phyloP scores from a whole-genome alignment of 208 protist species.

The Wallacemonas sp. region DNA sequence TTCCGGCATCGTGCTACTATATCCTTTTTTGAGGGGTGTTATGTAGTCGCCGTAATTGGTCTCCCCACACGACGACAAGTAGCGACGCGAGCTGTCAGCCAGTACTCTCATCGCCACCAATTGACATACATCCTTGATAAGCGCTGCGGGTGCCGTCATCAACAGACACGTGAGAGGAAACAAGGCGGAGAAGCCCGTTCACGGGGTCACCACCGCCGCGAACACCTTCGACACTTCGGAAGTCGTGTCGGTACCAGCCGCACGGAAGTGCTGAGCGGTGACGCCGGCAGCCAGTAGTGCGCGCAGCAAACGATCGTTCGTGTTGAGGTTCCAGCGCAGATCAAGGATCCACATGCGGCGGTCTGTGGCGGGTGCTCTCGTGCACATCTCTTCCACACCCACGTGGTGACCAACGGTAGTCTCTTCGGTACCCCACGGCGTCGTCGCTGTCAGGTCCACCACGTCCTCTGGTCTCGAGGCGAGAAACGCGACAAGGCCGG shows the following conservation, averaged over 20 bases:
- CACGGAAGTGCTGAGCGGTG: constrained; percentile 5
- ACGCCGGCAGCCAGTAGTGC: constrained; percentile 4
- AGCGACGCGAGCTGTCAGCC: too few species aligned
- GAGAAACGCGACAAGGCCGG: background rate
- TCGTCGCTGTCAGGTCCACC: too few species aligned
- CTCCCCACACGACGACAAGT: too few species aligned
- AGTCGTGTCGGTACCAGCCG: background rate
- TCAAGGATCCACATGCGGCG: constrained; percentile 13
- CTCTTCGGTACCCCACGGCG: too few species aligned
- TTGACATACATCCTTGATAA: too few species aligned
- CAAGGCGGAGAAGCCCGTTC: background rate
- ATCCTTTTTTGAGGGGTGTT: too few species aligned
- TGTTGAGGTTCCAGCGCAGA: constrained; percentile 10
- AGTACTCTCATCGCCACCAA: too few species aligned
- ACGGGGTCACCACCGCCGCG: constrained; percentile 1
- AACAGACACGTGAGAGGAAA: constrained; percentile 1
- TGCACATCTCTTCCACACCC: too few species aligned
- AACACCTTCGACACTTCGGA: background rate
- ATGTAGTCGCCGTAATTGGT: too few species aligned
- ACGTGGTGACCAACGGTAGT: too few species aligned
- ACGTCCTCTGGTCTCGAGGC: background rate
- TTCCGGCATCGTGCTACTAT: too few species aligned
- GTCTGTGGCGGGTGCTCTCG: too few species aligned
- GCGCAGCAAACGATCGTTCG: background rate
- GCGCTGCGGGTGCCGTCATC: constrained; percentile 36